Base-by-base conservation (phyloP, 768 basidiomycete genomes). In the Leucogyrophana mollusca region DNA sequence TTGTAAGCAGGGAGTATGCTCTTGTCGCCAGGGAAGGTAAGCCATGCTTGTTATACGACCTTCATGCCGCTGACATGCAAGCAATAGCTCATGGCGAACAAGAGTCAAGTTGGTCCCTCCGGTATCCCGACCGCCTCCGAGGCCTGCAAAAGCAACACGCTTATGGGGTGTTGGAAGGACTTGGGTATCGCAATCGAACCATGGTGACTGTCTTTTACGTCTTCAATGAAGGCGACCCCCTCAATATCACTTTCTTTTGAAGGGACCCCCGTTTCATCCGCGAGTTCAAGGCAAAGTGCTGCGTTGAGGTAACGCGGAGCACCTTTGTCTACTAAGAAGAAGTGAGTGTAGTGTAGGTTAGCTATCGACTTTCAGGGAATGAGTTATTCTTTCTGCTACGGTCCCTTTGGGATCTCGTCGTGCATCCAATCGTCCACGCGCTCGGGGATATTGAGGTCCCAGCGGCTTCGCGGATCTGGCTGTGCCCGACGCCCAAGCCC, bases 131-230 rank as follows among this genome's bases (percentile, higher is more conserved):
- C 95, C 0, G 95, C 95, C 0, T 89, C 88, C 0, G 95, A 98
- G 64, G 92, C 86, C 0, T 91, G 88, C 71, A 98, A 97, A 68
- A 92, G 90, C 61, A 98, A 98, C 53, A 95, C 95, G 1, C 73
- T 98, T 23, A 96, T 97, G 94, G 76, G 95, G 24, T 97, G 95
- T 65, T 94, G 91, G 71, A 98, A 98, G 61, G 95, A 98, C 60
- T 71, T 98, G 33, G 95, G 95, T 9, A 77, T 98, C 55, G 95
- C 95, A 0, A 94, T 91, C 64, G 95, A 97, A 68, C 82, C 97
- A 18, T 97, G 95, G 94, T 93, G 54, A 50, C n/a, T n/a, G n/a
- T n/a, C n/a, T n/a, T n/a, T n/a, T n/a, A n/a, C n/a, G n/a, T n/a
- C n/a, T n/a, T n/a, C n/a, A n/a, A n/a, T n/a, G n/a, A n/a, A n/a